A percentile compares a stretch with the other conserved stretches of the same genome.
phyloP scores from a whole-genome alignment of 2,329 filamentous ascomycete genomes.

The Fusarium sp. region DNA sequence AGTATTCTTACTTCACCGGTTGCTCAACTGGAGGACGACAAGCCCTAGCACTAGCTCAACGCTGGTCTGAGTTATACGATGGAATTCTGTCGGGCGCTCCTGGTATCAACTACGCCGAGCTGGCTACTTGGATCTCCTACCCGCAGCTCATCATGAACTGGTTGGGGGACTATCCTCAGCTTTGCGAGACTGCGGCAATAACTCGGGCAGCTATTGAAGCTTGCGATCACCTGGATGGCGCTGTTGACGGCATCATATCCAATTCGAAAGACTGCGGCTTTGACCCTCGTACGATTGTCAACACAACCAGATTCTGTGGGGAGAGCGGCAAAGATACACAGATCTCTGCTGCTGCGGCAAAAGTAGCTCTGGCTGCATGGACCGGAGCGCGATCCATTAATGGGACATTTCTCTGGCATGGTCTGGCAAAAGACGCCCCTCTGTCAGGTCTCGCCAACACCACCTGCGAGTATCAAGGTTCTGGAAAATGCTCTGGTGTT shows the following conservation, averaged over 20 bases:
- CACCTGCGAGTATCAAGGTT: neutral
- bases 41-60: neutral
- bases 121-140: neutral
- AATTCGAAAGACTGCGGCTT: neutral
- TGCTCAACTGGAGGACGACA: neutral
- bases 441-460: neutral
- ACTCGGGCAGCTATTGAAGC: neutral
- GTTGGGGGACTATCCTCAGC: neutral
- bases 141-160: neutral
- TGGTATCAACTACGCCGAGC: neutral
- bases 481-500: neutral
- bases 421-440: neutral
- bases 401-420: neutral
- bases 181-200: neutral
- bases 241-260: neutral
- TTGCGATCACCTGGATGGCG: neutral
- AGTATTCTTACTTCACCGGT: neutral
- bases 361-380: neutral
- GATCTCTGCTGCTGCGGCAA: neutral
- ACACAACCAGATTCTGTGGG: neutral
- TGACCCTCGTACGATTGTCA: neutral
- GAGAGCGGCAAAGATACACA: neutral
- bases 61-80: neutral
- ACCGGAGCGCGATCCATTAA: neutral
- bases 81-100: neutral